Evolutionary conservation across 2,329 filamentous ascomycete species (phyloP), one percentile per base, ranked within the genome.

Genomic region (Clonostachys byssicola): DNA sequence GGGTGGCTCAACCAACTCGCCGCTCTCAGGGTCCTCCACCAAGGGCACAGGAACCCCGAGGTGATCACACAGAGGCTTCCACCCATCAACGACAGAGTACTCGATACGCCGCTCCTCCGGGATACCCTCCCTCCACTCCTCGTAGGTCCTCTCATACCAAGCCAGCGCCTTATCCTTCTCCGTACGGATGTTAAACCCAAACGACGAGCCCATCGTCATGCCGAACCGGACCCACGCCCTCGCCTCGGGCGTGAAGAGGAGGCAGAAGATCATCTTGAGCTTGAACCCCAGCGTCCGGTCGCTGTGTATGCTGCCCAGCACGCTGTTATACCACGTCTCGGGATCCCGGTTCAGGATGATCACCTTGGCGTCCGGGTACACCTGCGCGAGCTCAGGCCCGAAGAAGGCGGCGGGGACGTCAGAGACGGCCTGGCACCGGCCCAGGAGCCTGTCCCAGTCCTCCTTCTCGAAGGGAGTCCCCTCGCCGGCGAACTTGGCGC

Each of bases 351-450:
- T 68, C 40, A 70, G 56, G 43, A 70, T 63, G 48, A 70, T 50
- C 40, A 68, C 59, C 49, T 68, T 69, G 44, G 67, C 67, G 12
- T 68, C 64, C 6, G 62, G 62, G 43, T 63, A 63, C 9, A 52
- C 40, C 33, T 56, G 58, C 33, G 67, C 65, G 12, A 70, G 56
- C 44, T 70, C 65, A 45, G 58, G 48, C 43, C 61, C 62, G 54
- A 70, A 66, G 55, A 83, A 85, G 36, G 78, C 68, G 1, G 81
- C 66, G 2, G 85, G 81, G 14, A 81, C 60, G 42, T 78, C 78
- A 47, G 74, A 72, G 9, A 75, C 80, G 18, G 73, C 74, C n/a
- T 80, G 71, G 53, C 63, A 71, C 20, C 66, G 56, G 42, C 68
- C 70, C 43, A 76, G 66, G 7, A 77, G 58, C 48, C 62, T 60